Evolutionary conservation across 1,284 basidiomycete genomes (phyloP).

Genomic region (Sporisorium graminicola): DNA sequence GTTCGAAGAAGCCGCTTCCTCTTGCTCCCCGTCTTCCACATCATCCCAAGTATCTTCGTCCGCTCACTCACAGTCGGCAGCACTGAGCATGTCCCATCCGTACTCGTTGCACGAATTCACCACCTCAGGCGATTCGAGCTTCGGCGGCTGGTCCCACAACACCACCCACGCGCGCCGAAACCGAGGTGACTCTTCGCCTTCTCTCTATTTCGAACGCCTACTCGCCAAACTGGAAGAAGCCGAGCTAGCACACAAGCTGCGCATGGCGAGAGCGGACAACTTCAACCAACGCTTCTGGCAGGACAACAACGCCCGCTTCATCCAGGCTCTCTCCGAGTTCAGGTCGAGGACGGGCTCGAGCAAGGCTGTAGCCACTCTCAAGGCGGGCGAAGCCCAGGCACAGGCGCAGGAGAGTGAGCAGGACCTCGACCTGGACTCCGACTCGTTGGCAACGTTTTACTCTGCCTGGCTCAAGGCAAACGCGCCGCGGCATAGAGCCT

Average conservation of each 20-base stretch:
- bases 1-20: constrained; percentile 32
- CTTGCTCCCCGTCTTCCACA: constrained; percentile 8
- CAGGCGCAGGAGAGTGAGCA: constrained; percentile 20
- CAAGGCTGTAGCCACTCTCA: constrained; percentile 39
- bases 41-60: neutral
- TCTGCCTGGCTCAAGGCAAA: constrained; percentile 65
- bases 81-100: constrained; percentile 52
- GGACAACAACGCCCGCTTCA: constrained; percentile 66
- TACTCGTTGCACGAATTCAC: constrained; percentile 66
- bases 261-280: constrained; percentile 56
- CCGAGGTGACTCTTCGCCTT: constrained; percentile 10
- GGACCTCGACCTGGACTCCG: constrained; percentile 43
- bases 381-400: neutral
- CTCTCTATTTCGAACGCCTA: constrained; percentile 50
- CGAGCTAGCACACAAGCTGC: constrained; percentile 59
- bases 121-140: constrained; percentile 19
- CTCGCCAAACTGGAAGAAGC: constrained; percentile 56
- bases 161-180: neutral
- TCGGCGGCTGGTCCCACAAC: constrained; percentile 2
- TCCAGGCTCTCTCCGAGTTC: constrained; percentile 52
- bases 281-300: constrained; percentile 68
- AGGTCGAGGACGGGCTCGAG: constrained; percentile 31
- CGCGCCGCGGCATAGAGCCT: constrained; percentile 53
- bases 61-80: constrained; percentile 10
- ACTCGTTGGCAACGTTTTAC: constrained; percentile 61